A percentile compares a stretch with the other conserved stretches of the same genome.
Evolutionary conservation across 2,329 filamentous ascomycete genomes (phyloP).

Genomic region (Fusarium aywerte): DNA sequence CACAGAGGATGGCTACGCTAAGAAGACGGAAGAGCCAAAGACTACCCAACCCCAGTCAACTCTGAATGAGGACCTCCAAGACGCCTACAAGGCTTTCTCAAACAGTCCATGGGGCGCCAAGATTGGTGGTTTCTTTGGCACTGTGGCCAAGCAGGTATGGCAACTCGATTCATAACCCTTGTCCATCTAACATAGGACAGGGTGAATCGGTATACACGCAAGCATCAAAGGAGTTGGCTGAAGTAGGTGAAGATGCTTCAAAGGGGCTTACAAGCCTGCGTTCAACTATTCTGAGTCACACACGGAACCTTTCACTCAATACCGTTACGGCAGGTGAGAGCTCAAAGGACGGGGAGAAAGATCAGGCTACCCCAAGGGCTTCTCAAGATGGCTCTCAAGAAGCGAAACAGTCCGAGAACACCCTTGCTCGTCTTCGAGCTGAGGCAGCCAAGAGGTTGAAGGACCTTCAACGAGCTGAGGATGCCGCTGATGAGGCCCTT

Average conservation of each 20-base stretch:
- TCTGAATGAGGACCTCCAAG: constrained; percentile 89
- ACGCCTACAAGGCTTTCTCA: constrained; percentile 94
- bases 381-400: constrained; percentile 56
- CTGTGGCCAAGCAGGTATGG: constrained; percentile 88
- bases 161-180: constrained; percentile 1
- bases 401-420: constrained; percentile 64
- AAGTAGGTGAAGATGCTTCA: constrained; percentile 81
- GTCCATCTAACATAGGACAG: constrained; percentile 55
- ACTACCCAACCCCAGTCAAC: constrained; percentile 61
- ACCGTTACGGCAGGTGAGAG: constrained; percentile 50
- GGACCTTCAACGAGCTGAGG: constrained; percentile 90
- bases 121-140: constrained; percentile 89
- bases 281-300: constrained; percentile 75
- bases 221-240: constrained; percentile 83
- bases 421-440: constrained; percentile 78
- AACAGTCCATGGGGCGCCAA: constrained; percentile 89
- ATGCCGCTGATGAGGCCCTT: constrained; percentile 94
- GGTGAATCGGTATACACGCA: constrained; percentile 86
- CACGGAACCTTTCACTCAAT: constrained; percentile 76
- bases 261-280: constrained; percentile 80
- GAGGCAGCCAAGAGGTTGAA: constrained; percentile 87
- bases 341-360: constrained; percentile 50
- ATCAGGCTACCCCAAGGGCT: constrained; percentile 61
- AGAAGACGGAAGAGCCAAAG: constrained; percentile 59
- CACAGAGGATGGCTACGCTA: constrained; percentile 79